Percentiles rank a stretch among this genome's conserved stretches.
phyloP scores from a whole-genome alignment of 2,329 filamentous ascomycete genomes.

The Cladophialophora psammophila region DNA sequence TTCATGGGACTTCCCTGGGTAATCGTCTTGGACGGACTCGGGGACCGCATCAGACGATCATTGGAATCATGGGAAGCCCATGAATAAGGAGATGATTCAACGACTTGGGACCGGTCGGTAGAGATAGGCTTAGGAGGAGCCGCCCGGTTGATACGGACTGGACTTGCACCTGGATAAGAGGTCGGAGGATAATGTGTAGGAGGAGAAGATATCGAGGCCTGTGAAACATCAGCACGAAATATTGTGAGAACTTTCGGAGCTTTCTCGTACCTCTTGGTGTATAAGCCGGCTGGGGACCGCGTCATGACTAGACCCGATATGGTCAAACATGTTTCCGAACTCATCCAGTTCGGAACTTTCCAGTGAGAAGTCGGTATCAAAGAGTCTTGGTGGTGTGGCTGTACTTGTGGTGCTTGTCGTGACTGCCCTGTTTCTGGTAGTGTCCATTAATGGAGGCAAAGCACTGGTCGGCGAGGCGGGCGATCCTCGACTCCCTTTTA shows the following conservation, averaged over 20 bases:
- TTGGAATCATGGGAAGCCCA: conserved; percentile 61
- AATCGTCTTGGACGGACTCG: conserved; percentile 46
- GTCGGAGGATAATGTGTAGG: conserved; percentile 34
- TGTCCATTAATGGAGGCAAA: conserved; percentile 37
- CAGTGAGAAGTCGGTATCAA: conserved; percentile 54
- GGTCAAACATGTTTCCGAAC: conserved; percentile 62
- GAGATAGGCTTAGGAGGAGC: conserved; percentile 53
- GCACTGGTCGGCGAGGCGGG: conserved; percentile 37
- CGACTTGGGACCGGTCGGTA: conserved; percentile 52
- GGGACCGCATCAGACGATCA: conserved; percentile 57
- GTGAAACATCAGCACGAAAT: conserved; percentile 30
- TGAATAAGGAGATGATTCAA: conserved; percentile 60
- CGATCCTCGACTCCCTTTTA: conserved; percentile 45
- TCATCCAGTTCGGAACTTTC: conserved; percentile 50
- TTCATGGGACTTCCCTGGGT: conserved; percentile 38
- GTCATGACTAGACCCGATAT: conserved; percentile 48
- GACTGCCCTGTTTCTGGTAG: conserved; percentile 55
- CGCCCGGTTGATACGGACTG: conserved; percentile 24
- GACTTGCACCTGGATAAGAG: conserved; percentile 25
- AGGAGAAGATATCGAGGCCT: conserved; percentile 27
- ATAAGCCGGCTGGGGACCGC: conserved; percentile 33
- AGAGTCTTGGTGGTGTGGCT: conserved; percentile 59
- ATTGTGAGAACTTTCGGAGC: conserved; percentile 24
- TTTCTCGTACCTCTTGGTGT: conserved; percentile 38
- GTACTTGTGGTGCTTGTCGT: conserved; percentile 58